phyloP scores from a whole-genome alignment of 2,329 filamentous ascomycete species.

The Exophiala spinifera region DNA sequence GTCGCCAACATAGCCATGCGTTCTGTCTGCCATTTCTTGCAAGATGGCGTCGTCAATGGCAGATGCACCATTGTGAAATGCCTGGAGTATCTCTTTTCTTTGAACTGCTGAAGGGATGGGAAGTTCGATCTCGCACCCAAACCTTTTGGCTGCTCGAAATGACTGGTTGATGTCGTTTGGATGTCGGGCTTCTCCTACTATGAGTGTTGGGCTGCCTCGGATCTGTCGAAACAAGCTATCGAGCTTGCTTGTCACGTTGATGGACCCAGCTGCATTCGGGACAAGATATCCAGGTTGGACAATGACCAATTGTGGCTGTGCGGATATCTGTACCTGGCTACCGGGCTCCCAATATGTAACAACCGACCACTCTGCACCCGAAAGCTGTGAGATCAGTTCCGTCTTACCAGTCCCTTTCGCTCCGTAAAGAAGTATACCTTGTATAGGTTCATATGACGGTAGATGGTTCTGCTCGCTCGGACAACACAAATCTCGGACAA shows the following conservation, averaged over 20 bases:
- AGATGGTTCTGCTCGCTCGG: conserved; percentile 11
- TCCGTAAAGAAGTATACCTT: conserved; percentile 72
- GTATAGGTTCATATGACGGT: conserved; percentile 35
- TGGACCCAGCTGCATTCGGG: conserved; percentile 31
- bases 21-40: conserved; percentile 64
- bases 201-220: conserved; percentile 59
- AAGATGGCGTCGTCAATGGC: conserved; percentile 54
- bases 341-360: conserved; percentile 49
- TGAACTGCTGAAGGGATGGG: conserved; percentile 71
- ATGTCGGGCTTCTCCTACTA: conserved; percentile 73
- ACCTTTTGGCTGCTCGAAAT: conserved; percentile 63
- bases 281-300: conserved; percentile 13
- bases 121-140: conserved; percentile 67
- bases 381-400: conserved; percentile 66
- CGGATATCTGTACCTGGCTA: conserved; percentile 50
- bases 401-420: conserved; percentile 83
- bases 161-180: conserved; percentile 67
- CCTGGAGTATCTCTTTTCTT: conserved; percentile 70
- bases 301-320: conserved; percentile 22
- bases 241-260: conserved; percentile 39
- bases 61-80: conserved; percentile 50
- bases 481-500: conserved; percentile 18
- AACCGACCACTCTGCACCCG: conserved; percentile 66
- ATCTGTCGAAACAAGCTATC: conserved; percentile 37
- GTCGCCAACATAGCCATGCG: conserved; percentile 80